Conservation (phyloP, 208 protist species). For the Trypanosoma melophagium region DNA sequence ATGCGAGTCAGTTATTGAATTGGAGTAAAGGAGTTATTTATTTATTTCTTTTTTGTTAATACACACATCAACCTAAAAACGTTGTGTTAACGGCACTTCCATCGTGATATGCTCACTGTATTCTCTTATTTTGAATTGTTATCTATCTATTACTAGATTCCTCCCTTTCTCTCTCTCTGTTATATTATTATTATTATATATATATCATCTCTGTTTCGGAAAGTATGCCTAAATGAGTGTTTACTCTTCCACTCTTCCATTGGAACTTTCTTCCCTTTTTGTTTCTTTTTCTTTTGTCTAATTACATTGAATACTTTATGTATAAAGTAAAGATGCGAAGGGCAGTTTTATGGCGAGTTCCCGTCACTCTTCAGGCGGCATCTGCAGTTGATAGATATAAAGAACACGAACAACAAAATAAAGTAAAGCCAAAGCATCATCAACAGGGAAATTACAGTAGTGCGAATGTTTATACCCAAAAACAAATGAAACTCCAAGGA, state of each 20-base stretch:
- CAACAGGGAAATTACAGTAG: background rate
- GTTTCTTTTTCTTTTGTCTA: background rate
- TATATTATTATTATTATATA: conserved; percentile 17
- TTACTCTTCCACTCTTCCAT: conserved; percentile 11
- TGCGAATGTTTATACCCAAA: background rate
- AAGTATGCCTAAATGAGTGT: background rate
- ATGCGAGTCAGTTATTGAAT: no score
- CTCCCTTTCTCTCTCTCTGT: background rate
- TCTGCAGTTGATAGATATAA: conserved; percentile 5
- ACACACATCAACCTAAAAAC: no score
- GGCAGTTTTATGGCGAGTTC: conserved; percentile 3
- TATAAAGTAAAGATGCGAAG: background rate
- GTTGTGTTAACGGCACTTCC: no score
- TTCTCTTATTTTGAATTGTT: background rate
- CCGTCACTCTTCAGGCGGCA: conserved; percentile 10
- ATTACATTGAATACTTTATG: background rate
- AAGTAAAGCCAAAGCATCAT: background rate
- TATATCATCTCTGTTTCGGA: conserved; percentile 5
- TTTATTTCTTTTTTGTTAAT: no score
- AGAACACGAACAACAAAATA: background rate
- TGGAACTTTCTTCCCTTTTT: conserved; percentile 1
- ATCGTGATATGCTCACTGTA: no score
- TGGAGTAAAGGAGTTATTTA: no score
- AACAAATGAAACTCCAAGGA: background rate
- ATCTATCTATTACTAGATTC: background rate